phyloP scores from a whole-genome alignment of 2,329 filamentous ascomycete species.

The Fusarium abutilonis region DNA sequence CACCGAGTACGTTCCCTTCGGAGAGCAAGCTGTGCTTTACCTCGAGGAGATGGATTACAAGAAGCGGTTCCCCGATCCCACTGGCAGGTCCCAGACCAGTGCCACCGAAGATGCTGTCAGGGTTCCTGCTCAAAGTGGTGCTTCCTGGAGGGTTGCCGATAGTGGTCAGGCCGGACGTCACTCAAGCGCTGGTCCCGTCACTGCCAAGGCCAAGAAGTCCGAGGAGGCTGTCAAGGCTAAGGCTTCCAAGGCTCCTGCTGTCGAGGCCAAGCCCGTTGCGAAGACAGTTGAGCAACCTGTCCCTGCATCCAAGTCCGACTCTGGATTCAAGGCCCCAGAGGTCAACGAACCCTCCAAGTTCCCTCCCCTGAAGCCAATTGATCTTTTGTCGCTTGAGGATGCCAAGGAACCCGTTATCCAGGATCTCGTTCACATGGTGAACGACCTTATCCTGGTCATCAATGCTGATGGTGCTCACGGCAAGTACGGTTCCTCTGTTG shows the following conservation, averaged over 20 bases:
- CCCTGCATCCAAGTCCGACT: constrained; percentile 40
- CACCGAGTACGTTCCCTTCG: constrained; percentile 94
- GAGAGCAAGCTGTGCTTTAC: constrained; percentile 93
- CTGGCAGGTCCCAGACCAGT: constrained; percentile 58
- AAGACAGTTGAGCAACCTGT: constrained; percentile 48
- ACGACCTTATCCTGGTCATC: constrained; percentile 93
- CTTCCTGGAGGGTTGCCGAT: constrained; percentile 80
- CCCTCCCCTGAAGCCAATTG: constrained; percentile 75
- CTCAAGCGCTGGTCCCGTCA: constrained; percentile 62
- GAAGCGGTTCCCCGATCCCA: constrained; percentile 75
- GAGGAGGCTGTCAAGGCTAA: constrained; percentile 47
- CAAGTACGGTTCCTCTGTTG: constrained; percentile 81
- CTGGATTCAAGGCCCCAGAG: constrained; percentile 64
- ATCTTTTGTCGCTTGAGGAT: constrained; percentile 78
- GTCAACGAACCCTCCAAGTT: constrained; percentile 72
- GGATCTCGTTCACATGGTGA: constrained; percentile 93
- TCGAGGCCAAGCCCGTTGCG: constrained; percentile 40
- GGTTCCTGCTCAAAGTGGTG: constrained; percentile 85
- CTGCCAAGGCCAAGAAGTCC: constrained; percentile 46
- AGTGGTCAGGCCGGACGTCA: constrained; percentile 67
- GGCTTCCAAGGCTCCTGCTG: constrained; percentile 43
- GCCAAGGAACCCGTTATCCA: constrained; percentile 89
- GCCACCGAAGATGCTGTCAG: constrained; percentile 77
- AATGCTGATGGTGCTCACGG: constrained; percentile 84
- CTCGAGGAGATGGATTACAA: constrained; percentile 95